A percentile compares a stretch with the other conserved stretches of the same genome.
phyloP scores from a whole-genome alignment of 257 asterid genomes.

The Sherardia arvensis region DNA sequence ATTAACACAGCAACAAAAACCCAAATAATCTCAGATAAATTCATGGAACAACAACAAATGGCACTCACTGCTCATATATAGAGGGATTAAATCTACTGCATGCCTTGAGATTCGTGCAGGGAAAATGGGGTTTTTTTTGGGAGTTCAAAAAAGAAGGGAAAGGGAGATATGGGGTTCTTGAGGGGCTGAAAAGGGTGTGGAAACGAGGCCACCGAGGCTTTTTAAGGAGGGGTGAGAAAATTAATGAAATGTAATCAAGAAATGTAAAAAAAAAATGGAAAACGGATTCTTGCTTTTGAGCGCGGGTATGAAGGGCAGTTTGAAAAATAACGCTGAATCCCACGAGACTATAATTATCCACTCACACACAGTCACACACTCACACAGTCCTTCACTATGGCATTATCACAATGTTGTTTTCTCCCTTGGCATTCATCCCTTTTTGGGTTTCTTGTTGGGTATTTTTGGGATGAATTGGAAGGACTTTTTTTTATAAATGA shows the following conservation, averaged over 20 bases:
- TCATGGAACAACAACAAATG: not conserved
- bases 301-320: conserved; percentile 66
- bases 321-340: conserved; percentile 84
- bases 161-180: not conserved
- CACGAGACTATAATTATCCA: conserved; percentile 58
- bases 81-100: conserved; percentile 10
- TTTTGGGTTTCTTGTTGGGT: not conserved
- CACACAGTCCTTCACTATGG: conserved; percentile 1
- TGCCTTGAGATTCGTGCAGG: conserved; percentile 61
- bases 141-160: conserved; percentile 2
- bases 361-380: conserved; percentile 34
- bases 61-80: not conserved
- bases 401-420: conserved; percentile 16
- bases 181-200: conserved; percentile 5
- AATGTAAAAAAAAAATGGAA: conserved; percentile 26
- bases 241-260: too few relatives aligned
- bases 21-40: conserved; percentile 3
- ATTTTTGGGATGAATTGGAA: not conserved
- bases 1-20: conserved; percentile 15
- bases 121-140: not conserved
- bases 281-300: conserved; percentile 71
- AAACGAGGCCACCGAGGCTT: not conserved
- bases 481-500: conserved; percentile 15
- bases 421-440: not conserved
- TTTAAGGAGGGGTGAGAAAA: not conserved